Base-by-base conservation (phyloP, 164 flowering plant genomes). In the Annona cherimola region DNA sequence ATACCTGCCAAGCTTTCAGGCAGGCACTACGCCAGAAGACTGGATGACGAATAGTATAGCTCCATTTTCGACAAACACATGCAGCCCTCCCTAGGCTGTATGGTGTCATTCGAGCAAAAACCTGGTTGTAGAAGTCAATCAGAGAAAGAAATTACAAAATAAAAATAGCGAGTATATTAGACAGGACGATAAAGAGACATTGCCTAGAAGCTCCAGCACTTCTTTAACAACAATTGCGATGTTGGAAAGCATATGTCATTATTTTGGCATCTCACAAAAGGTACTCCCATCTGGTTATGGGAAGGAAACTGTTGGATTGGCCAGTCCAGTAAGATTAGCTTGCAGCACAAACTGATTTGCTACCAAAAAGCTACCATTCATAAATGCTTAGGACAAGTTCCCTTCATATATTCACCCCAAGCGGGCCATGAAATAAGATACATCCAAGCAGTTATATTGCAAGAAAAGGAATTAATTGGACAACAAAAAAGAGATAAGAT, bases 21-120 rank as follows among this genome's bases (percentile, higher is more conserved):
- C 98, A 95, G n/a, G 96, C 97, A 80, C 65, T 82, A 39, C 98
- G 91, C 99, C 99, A 93, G 55, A 90, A 87, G 42, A 86, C 77
- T 62, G 98, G 99, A 81, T 89, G 89, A 41, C 99, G 93, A 68
- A 95, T 83, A 14, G 96, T 88, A 71, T 91, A 91, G 78, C 92
- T 87, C 99, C 98, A 93, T 75, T 95, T 93, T n/a, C 96, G 88
- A 81, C 99, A 93, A 71, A 95, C 99, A 81, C 99, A 91, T 67
- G 94, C 81, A 63, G 97, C 98, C 80, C 85, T 88, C 50, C 98
- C 99, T 55, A 95, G 76, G 80, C 82, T 85, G 80, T 91, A 91
- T 8, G 99, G 90, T 72, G 76, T 79, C 89, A 93, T 85, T 72
- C 90, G 80, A 39, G 87, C 80, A 77, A 95, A 93, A 5, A 95